Evolutionary conservation across 208 protist species (phyloP).

Genomic region (Trichomonas vaginalis): DNA sequence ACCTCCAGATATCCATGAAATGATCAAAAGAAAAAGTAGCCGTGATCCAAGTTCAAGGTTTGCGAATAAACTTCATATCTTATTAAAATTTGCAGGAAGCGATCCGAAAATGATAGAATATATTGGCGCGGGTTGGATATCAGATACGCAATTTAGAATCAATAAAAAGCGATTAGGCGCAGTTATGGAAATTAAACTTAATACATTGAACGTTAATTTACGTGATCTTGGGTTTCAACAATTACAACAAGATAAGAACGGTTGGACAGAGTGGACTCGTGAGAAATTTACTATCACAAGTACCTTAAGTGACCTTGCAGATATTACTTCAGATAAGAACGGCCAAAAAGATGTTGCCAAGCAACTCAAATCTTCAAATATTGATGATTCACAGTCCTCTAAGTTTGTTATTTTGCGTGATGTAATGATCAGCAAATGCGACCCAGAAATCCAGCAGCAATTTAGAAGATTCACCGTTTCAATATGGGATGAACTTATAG

Average conservation of each 20-base stretch:
- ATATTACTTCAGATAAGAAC: neutral
- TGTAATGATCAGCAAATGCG: neutral
- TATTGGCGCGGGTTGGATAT: neutral
- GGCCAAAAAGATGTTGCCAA: neutral
- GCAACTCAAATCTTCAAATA: neutral
- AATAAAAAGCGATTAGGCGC: neutral
- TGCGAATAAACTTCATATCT: neutral
- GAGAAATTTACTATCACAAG: neutral
- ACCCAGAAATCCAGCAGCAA: neutral
- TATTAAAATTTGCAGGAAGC: neutral
- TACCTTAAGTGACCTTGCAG: neutral
- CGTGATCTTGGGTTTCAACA: neutral
- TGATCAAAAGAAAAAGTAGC: neutral
- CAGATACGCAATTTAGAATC: neutral
- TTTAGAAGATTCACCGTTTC: neutral
- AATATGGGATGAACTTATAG: neutral
- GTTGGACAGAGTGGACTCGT: neutral
- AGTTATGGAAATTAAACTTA: constrained; percentile 1
- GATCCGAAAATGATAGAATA: neutral
- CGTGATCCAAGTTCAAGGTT: neutral
- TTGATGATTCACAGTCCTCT: neutral
- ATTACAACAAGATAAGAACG: neutral
- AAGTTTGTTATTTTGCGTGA: neutral
- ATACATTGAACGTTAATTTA: constrained; percentile 13
- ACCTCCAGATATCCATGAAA: neutral